A percentile compares a stretch with the other conserved stretches of the same genome.
Evolutionary conservation across 306 rosid genomes (phyloP).

Genomic region (Prunus salicina): DNA sequence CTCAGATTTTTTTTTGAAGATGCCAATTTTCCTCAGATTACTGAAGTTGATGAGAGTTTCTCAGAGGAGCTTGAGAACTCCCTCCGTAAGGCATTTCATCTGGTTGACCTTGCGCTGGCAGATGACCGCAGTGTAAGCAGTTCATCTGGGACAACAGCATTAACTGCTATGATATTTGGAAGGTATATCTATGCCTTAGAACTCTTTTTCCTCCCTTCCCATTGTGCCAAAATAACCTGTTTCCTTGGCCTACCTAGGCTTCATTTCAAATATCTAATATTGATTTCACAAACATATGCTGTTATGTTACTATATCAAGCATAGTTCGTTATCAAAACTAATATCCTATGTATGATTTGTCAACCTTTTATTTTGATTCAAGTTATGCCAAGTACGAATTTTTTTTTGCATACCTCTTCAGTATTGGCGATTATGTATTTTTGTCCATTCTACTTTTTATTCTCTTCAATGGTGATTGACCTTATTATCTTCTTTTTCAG

Average conservation of each 20-base stretch:
- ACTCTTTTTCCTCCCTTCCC: not conserved
- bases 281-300: not conserved
- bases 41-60: conserved; percentile 53
- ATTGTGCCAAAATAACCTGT: not conserved
- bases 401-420: no score
- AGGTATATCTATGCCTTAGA: conserved; percentile 45
- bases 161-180: conserved; percentile 84
- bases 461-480: not conserved
- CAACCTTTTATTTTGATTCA: not conserved
- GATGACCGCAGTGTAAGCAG: conserved; percentile 71
- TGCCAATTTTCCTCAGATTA: conserved; percentile 61
- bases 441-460: not conserved
- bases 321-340: not conserved
- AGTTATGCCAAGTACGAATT: no score
- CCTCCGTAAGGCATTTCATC: conserved; percentile 62
- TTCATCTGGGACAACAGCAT: conserved; percentile 89
- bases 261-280: not conserved
- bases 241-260: not conserved
- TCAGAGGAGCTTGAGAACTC: conserved; percentile 62
- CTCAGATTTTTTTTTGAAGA: conserved; percentile 74
- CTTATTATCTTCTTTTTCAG: conserved; percentile 34
- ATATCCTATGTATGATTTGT: not conserved
- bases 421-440: not conserved
- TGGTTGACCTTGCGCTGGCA: conserved; percentile 83
- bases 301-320: not conserved